Evolutionary conservation across 1,284 basidiomycete species (phyloP), one percentile per base, ranked within the genome.

Genomic region (Leccinum solheimii): DNA sequence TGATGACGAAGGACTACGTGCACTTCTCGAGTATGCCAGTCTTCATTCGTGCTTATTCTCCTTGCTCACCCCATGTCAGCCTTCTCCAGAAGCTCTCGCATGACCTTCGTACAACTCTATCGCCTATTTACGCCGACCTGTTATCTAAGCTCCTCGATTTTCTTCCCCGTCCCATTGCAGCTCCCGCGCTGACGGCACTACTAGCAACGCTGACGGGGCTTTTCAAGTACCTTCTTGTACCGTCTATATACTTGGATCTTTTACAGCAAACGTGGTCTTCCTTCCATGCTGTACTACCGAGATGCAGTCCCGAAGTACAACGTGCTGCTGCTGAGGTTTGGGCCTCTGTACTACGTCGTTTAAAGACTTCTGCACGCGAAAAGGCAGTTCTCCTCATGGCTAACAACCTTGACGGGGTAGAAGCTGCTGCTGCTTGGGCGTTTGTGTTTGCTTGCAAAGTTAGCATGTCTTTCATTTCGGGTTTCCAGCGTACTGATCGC

Each of bases 311-410:
- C 1, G 89, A 91, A 62, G 82, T 91, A 5, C 88, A 88, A 67
- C 78, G 88, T 36, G 85, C 89, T 0, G 79, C 88, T 9, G 88
- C 90, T 0, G 92, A 94, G 68, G 88, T 91, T 2, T 94, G 90
- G 92, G 90, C 87, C 0, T 81, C 82, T 5, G 80, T 86, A 0
- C 68, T 94, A 53, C 79, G 91, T 58, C 79, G 87, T 62, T 68
- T 91, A 61, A 91, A 89, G 72, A 70, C 76, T 1, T 75, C 78
- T 19, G 77, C 80, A 5, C 77, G 87, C 26, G 83, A 83, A 60
- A 77, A 78, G 49, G 84, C 83, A 0, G 78, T 89, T 3, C 63
- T 68, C 4, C 59, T 87, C 2, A 76, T 92, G 67, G 80, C 79
- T 0, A 70, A 72, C 49, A 73, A 77, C 61, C 66, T 80, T 19